These are phyloP conservation scores for Rhamnella rubrinervis DNA, from an alignment of 331 rosid genomes.

Conservation along the genomic window DNA sequence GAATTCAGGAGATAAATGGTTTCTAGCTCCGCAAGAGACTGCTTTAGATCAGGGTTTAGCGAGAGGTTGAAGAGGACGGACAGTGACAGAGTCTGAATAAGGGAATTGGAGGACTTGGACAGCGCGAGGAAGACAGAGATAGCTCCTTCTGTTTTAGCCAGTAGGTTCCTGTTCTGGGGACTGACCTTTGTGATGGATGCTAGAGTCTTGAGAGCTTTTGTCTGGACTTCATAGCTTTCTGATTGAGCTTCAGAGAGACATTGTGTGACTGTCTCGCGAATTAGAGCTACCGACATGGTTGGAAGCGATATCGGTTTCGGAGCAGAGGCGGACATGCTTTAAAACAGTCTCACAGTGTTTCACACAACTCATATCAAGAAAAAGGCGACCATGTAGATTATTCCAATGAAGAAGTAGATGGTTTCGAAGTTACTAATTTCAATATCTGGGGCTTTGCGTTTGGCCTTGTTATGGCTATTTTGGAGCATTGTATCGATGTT, in stretches of 20 bases:
- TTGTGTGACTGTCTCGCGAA: conserved; percentile 34
- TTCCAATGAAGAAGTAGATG: conserved; percentile 40
- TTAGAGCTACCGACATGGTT: conserved; percentile 34
- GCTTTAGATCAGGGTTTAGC: conserved; percentile 62
- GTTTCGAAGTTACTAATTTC: conserved; percentile 11
- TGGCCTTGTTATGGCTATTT: background rate
- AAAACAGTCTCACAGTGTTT: background rate
- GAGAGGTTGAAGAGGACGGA: conserved; percentile 82
- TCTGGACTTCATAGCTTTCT: conserved; percentile 36
- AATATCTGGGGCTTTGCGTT: conserved; percentile 9
- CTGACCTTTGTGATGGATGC: conserved; percentile 67
- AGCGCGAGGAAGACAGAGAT: conserved; percentile 45
- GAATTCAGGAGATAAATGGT: conserved; percentile 61
- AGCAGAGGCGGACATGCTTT: background rate
- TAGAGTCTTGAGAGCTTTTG: conserved; percentile 54
- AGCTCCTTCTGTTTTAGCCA: conserved; percentile 55
- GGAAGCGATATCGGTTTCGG: background rate
- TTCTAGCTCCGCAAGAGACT: conserved; percentile 56
- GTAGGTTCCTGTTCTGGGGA: conserved; percentile 56
- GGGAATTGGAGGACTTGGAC: conserved; percentile 48
- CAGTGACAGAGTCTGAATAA: conserved; percentile 51
- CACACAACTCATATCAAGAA: background rate
- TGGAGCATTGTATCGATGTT: conserved; percentile 11
- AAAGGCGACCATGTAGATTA: conserved; percentile 22
- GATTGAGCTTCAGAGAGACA: conserved; percentile 43